Evolutionary conservation across 306 rosid genomes (phyloP), one percentile per base, ranked within the genome.

Genomic region (Leucaena leucocephala): DNA sequence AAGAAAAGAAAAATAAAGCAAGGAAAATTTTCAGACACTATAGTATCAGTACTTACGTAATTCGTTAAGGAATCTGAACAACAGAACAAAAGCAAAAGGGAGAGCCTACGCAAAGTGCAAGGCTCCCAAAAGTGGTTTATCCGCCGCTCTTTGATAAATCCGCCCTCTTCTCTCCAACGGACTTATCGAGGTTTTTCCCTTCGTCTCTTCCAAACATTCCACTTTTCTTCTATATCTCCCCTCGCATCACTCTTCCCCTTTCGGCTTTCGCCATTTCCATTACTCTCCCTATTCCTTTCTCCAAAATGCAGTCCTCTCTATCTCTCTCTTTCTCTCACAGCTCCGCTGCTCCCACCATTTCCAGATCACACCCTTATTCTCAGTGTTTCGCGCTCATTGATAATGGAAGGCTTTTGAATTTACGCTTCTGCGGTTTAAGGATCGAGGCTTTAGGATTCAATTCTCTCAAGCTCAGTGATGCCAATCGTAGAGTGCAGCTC

Each of bases 371-470:
- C 34, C 72, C 42, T 75, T 63, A 43, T 50, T 34, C 67, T 11
- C 54, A 52, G 65, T 65, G 82, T 38, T 45, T 72, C 14, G 81
- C 80, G 35, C 4, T 75, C 72, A 35, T 77, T 46, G 49, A 84
- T 1, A 54, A 83, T 2, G 66, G 70, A 16, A 84, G 67, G 78
- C 91, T 89, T 42, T 72, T 85, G 69, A 90, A 88, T 57, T 93
- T 92, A 78, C 92, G 94, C 12, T 92, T 95, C 85, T 95, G 98
- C 75, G 98, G 97, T 16, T 85, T 95, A 57, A 61, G 91, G 34
- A 83, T 89, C 36, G 94, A 95, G 90, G 94, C 87, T 66, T 65
- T 93, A 0, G 84, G 85, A 17, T 81, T 88, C 69, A 54, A 90
- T 39, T 82, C 93, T 35, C 78, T 86, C 72, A 84, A 49, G 34